A percentile compares a stretch with the other conserved stretches of the same genome.
Conservation (phyloP, 257 asterid species). For the Petunia axillaris region DNA sequence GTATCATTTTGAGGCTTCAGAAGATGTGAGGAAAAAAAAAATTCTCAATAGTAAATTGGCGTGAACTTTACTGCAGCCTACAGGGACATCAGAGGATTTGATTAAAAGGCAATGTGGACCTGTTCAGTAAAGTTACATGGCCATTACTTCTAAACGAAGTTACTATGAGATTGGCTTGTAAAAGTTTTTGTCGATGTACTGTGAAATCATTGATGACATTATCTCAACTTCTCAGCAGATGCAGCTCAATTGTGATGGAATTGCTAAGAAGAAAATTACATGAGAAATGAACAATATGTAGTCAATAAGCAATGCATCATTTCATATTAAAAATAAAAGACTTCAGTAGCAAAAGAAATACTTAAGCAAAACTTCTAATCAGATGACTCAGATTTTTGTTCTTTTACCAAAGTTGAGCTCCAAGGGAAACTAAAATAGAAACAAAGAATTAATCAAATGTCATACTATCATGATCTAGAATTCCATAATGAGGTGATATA, state of each 20-base stretch:
- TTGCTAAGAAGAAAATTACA: constrained; percentile 7
- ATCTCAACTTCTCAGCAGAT: neutral
- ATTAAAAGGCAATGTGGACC: neutral
- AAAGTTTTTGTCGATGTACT: neutral
- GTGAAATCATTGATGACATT: neutral
- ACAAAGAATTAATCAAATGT: neutral
- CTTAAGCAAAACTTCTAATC: neutral
- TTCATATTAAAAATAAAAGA: neutral
- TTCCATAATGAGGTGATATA: neutral
- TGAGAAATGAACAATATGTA: neutral
- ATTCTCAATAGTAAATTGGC: neutral
- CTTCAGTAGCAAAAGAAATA: neutral
- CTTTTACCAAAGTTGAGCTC: neutral
- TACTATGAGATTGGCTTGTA: neutral
- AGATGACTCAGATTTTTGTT: neutral
- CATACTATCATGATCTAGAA: neutral
- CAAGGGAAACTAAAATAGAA: neutral
- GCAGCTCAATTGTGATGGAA: constrained; percentile 3
- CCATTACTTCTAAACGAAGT: neutral
- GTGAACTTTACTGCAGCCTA: neutral
- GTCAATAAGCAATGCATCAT: constrained; percentile 7
- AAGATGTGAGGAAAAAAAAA: neutral
- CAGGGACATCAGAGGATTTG: neutral
- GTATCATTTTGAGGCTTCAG: neutral
- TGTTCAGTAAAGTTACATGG: neutral